Base-by-base conservation (phyloP, 1,284 basidiomycete species). In the Malassezia slooffiae region DNA sequence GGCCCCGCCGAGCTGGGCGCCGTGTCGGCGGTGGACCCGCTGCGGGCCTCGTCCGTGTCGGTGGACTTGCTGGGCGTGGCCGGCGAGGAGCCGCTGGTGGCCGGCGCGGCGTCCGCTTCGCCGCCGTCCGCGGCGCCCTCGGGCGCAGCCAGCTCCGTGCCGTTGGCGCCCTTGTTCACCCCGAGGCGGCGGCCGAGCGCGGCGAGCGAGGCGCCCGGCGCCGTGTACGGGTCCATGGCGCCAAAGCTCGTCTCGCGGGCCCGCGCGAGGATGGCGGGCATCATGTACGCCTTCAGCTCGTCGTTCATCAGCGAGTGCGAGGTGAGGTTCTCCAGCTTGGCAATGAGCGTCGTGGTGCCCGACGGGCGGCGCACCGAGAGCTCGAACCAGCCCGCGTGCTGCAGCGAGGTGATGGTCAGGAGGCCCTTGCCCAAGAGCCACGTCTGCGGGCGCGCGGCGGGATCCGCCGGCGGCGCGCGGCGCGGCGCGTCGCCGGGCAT, bases 361-460 rank as follows among this genome's bases (percentile, higher is more conserved):
- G 90, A 95, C 0, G 93, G 82, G 15, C 93, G 77, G 7, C 89
- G 79, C 0, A 84, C 82, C 27, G 82, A 72, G 6, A 96, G 79
- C 62, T 91, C 87, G 19, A 90, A 77, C 91, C 91, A 96, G 3
- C 89, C 89, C 1, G 79, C 74, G 47, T 80, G 77, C 6, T 77
- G 74, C 28, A 93, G 75, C 0, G 80, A 74, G 10, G 82, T 80
- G 34, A 96, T 77, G 1, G 89, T 90, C 38, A 97, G 74, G 35
- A 97, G 76, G 0, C 86, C 80, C 55, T 87, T 82, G 1, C 89
- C 90, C 43, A 85, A 72, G 20, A 93, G 66, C 90, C 90, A 97
- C 0, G 82, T 81, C 71, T 87, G 87, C 20, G 34, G 16, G n/a
- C 19, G 24, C 10, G 4, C 10, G 11, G 39, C 8, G 12, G n/a